Base-by-base conservation (phyloP, 306 rosid species). In the Delonix regia region DNA sequence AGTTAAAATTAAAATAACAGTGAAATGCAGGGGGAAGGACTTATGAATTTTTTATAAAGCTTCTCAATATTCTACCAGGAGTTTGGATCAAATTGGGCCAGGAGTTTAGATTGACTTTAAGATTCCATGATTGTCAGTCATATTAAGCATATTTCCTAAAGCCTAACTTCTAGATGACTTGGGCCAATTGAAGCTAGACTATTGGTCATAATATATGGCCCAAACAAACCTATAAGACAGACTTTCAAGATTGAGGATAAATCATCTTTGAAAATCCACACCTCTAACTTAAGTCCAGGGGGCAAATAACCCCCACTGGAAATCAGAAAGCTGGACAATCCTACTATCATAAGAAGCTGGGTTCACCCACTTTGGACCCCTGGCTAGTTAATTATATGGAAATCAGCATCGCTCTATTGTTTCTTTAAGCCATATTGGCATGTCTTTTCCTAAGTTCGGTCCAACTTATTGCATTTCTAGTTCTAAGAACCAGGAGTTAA, bases 1-100 rank as follows among this genome's bases (percentile, higher is more conserved):
- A 76, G 77, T 83, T 78, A 83, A 80, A 69, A 67, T 75, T 59
- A 64, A 74, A 22, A 49, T 41, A 72, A 36, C 21, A 68, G 55
- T 12, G 21, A 45, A 55, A 68, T 56, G 55, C 74, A 74, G 27
- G 66, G 34, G 7, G 30, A 25, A 12, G 68, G 51, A 62, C 47
- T 18, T 80, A 61, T 67, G 10, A 53, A 44, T 78, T 74, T 49
- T 70, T 55, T 65, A 27, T 62, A 70, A 41, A 80, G 73, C 59
- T 65, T 70, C 27, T 1, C 28, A 65, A 72, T 55, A 80, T 28
- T 45, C 71, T 67, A 70, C 76, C 41, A 61, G 19, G 28, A 9
- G 9, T 64, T 64, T 11, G 7, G 16, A 34, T 63, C 49, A 64
- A n/a, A 38, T 4, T 0, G 18, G 48, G 18, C 0, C 3, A 9